Conservation (phyloP, 345 rosid genomes). For the Sisymbrium altissimum region DNA sequence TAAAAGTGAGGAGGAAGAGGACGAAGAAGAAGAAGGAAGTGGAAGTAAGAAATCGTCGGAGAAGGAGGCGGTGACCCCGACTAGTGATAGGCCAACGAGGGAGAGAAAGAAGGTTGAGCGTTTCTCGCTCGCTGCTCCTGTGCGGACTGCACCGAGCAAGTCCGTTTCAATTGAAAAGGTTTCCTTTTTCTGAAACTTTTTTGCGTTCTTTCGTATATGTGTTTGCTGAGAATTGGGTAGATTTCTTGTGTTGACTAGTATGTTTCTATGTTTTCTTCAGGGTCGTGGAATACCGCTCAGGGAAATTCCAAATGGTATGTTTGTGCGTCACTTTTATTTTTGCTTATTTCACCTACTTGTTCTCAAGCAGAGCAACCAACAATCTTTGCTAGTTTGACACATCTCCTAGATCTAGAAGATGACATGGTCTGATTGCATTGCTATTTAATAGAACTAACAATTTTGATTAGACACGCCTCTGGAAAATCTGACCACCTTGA, state of each 20-base stretch:
- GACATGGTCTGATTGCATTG: background rate
- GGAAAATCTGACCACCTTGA: background rate
- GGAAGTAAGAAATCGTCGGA: constrained; percentile 35
- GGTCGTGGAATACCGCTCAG: constrained; percentile 83
- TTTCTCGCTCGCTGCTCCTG: constrained; percentile 61
- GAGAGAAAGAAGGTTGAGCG: constrained; percentile 91
- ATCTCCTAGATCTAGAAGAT: constrained; percentile 17
- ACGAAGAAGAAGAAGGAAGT: constrained; percentile 28
- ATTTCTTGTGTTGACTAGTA: background rate
- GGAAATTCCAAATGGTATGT: constrained; percentile 90
- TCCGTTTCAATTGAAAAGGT: constrained; percentile 75
- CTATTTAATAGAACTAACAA: background rate
- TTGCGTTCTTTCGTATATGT: background rate
- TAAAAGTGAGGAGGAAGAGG: constrained; percentile 10
- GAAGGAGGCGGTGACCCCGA: constrained; percentile 48
- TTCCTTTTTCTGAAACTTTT: background rate
- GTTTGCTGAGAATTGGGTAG: background rate
- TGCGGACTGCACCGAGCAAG: constrained; percentile 51
- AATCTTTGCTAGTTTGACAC: background rate
- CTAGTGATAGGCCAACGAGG: constrained; percentile 75
- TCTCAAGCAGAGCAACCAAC: background rate
- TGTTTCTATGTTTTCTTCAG: constrained; percentile 38
- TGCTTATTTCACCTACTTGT: background rate
- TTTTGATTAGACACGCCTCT: background rate
- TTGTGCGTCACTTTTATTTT: background rate